A percentile compares a stretch with the other conserved stretches of the same genome.
Conservation (phyloP, 1,284 basidiomycete species). For the Hortiboletus rubellus region DNA sequence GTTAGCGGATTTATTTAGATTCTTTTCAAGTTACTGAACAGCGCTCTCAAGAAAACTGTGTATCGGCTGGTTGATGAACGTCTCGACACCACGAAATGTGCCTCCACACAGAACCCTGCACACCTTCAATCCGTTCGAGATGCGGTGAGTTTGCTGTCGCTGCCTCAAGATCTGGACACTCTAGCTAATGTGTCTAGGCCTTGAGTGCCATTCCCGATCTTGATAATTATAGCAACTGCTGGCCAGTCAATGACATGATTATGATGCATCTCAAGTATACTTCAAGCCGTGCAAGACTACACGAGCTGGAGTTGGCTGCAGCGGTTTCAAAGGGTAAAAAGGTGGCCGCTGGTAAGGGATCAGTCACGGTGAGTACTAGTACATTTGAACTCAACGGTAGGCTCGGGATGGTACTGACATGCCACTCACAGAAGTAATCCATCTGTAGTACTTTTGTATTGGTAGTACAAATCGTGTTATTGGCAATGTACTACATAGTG, state of each 20-base stretch:
- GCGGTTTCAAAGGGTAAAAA: neutral
- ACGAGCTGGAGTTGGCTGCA: neutral
- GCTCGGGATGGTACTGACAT: no score
- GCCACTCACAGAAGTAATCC: no score
- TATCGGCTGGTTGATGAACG: neutral
- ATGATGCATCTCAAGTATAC: constrained; percentile 8
- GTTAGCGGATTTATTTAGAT: neutral
- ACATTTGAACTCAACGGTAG: no score
- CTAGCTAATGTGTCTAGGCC: no score
- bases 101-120: constrained; percentile 1
- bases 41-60: neutral
- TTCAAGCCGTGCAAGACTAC: neutral
- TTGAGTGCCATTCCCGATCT: neutral
- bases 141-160: no score
- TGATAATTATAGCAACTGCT: neutral
- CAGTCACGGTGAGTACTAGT: no score
- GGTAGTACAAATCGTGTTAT: no score
- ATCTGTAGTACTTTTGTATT: no score
- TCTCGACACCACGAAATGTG: constrained; percentile 4
- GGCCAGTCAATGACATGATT: constrained; percentile 1
- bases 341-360: no score
- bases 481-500: no score
- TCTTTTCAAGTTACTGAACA: no score
- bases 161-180: no score
- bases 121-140: neutral